phyloP scores from a whole-genome alignment of 352 stramenopile genomes.

The Pythium pyrilobum region DNA sequence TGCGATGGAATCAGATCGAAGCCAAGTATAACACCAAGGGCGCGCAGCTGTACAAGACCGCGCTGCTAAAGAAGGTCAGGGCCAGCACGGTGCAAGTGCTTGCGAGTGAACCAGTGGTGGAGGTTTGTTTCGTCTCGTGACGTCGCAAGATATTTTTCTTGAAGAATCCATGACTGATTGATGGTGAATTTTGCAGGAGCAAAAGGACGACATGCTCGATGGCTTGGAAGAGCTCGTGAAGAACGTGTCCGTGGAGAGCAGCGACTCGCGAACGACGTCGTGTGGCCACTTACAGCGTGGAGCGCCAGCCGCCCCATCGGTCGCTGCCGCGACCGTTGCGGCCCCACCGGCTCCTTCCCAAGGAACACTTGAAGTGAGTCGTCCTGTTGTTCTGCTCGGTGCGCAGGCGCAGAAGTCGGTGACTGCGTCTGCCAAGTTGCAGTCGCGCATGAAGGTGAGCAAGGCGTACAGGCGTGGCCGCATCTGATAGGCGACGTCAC shows the following conservation, averaged over 20 bases:
- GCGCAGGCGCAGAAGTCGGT: slow-evolving; percentile 44
- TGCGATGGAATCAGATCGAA: slow-evolving; percentile 63
- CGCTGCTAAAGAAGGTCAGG: slow-evolving; percentile 82
- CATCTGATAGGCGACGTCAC: not conserved
- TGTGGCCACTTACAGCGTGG: slow-evolving; percentile 52
- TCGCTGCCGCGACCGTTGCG: not conserved
- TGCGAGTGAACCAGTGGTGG: slow-evolving; percentile 16
- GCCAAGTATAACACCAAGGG: slow-evolving; percentile 91
- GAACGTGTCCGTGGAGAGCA: slow-evolving; percentile 49
- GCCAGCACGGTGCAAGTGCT: slow-evolving; percentile 56
- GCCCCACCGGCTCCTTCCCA: slow-evolving; percentile 20
- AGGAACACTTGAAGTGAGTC: slow-evolving; percentile 50
- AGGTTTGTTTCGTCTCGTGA: slow-evolving; percentile 21
- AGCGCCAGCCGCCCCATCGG: not conserved
- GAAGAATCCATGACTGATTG: not conserved
- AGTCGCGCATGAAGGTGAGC: slow-evolving; percentile 55
- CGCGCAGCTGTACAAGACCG: slow-evolving; percentile 84
- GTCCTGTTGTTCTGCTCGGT: slow-evolving; percentile 68
- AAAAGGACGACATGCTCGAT: slow-evolving; percentile 42
- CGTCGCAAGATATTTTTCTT: too few relatives aligned
- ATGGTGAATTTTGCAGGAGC: slow-evolving; percentile 16
- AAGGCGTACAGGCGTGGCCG: too few relatives aligned
- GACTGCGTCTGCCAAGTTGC: slow-evolving; percentile 39
- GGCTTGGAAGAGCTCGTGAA: slow-evolving; percentile 79
- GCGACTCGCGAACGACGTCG: slow-evolving; percentile 24